These are phyloP conservation scores for Colletotrichum limetticola DNA, from an alignment of 2,329 filamentous ascomycete genomes.

Conservation along the genomic window DNA sequence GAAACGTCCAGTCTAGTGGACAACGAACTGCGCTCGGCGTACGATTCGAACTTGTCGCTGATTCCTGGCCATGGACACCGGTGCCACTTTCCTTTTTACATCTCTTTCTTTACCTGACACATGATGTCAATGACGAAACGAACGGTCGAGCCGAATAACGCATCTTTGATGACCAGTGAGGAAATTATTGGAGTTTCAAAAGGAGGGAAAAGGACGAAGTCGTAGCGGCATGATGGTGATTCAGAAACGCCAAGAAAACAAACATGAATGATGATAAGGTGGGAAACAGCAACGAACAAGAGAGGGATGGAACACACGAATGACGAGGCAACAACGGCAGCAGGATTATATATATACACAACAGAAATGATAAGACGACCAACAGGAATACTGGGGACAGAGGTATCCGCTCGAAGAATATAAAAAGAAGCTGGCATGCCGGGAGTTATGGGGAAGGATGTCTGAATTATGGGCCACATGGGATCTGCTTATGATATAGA, in stretches of 20 bases:
- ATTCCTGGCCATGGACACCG: background rate
- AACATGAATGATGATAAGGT: background rate
- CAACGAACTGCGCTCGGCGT: background rate
- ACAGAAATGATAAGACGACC: background rate
- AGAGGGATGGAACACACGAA: background rate
- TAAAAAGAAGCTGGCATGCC: background rate
- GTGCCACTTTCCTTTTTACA: background rate
- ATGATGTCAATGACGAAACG: background rate
- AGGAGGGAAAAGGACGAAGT: background rate
- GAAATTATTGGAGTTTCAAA: background rate
- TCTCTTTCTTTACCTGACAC: background rate
- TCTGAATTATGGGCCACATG: background rate
- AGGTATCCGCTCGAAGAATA: background rate
- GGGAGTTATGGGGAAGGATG: background rate
- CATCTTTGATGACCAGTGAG: background rate
- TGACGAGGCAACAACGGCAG: background rate
- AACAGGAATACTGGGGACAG: background rate
- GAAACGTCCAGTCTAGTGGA: background rate
- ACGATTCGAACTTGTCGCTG: background rate
- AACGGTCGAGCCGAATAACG: background rate
- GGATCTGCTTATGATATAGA: constrained; percentile 3
- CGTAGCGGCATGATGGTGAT: background rate
- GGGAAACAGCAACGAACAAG: background rate
- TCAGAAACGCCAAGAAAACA: background rate
- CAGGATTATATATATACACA: background rate